Base-by-base conservation (phyloP, 768 basidiomycete genomes). In the Leccinellum albellum region DNA sequence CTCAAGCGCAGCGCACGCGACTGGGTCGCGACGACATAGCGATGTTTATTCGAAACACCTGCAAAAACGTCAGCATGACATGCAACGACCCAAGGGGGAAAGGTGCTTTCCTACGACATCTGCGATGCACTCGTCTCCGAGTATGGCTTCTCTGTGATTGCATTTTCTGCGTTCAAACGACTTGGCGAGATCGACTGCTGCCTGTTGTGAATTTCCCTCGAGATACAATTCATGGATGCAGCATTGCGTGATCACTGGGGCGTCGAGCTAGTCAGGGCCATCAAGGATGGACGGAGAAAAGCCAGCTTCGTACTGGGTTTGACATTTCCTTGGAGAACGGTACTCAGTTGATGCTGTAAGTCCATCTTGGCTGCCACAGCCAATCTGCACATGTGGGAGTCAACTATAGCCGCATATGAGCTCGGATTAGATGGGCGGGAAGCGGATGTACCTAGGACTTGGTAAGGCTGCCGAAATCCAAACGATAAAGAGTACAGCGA, bases 241-340 rank as follows among this genome's bases (percentile, higher is more conserved):
- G 72, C 97, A 99, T 70, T 98, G 96, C 0, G 97, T 98, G 71
- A 99, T 98, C 96, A 99, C 97, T 98, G 63, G 63, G 56, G 72
- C 72, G 74, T 75, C 78, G 77, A 31, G 75, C 75, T 73, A 69
- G 79, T 76, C 66, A 74, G 69, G 67, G 53, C 46, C 20, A 50
- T 50, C 21, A 29, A n/a, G 20, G 58, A 49, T 14, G 49, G 51
- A 66, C 59, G 7, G 31, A 6, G 40, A 49, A 28, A 46, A 45
- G 54, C 37, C 35, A 53, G 48, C 55, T 55, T 54, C 94, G 76
- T 72, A 98, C 97, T 98, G 31, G 87, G 90, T 75, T 98, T 98
- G 59, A 91, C 82, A 55, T 83, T 82, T 15, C 94, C 96, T 69
- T 96, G 94, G 3, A 96, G 79, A 21, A 95, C 88, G 3, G 79